Evolutionary conservation across 192 early-diverging fungal genomes (phyloP).

Genomic region (Dissophora globulifera): DNA sequence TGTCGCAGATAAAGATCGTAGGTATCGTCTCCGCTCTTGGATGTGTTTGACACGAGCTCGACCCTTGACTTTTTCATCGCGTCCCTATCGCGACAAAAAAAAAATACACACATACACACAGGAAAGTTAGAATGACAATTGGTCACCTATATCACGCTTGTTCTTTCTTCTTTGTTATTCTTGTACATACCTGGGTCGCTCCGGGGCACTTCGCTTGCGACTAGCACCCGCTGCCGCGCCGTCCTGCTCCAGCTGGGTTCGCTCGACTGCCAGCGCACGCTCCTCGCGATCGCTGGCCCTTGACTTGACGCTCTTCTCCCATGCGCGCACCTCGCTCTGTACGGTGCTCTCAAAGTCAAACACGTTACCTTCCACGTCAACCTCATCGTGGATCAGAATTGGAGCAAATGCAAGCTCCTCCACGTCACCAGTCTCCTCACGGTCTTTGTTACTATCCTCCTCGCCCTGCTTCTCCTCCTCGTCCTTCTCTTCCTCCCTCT

Average conservation of each 20-base stretch:
- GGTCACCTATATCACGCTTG: not conserved
- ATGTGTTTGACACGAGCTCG: not conserved
- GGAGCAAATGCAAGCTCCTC: slow-evolving; percentile 5
- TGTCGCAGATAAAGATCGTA: not conserved
- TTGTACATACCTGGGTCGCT: slow-evolving; percentile 7
- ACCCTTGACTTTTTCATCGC: slow-evolving; percentile 3
- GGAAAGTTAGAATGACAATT: not conserved
- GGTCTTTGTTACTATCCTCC: not conserved
- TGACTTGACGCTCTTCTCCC: slow-evolving; percentile 12
- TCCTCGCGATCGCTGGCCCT: slow-evolving; percentile 11
- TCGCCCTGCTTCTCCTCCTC: not conserved
- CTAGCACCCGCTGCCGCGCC: slow-evolving; percentile 1
- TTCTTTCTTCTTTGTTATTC: not conserved
- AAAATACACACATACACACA: not conserved
- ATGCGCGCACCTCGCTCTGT: slow-evolving; percentile 8
- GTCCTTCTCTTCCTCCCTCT: not conserved
- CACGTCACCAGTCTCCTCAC: not conserved
- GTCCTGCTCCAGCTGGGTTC: no score
- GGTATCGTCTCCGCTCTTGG: not conserved
- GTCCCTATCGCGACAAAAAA: slow-evolving; percentile 3
- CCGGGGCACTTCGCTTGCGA: slow-evolving; percentile 30
- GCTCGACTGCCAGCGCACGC: not conserved
- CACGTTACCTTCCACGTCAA: slow-evolving; percentile 19
- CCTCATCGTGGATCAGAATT: slow-evolving; percentile 26
- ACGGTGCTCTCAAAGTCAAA: slow-evolving; percentile 16